phyloP scores from a whole-genome alignment of 1,284 basidiomycete genomes.

The Ceratobasidium sp. region DNA sequence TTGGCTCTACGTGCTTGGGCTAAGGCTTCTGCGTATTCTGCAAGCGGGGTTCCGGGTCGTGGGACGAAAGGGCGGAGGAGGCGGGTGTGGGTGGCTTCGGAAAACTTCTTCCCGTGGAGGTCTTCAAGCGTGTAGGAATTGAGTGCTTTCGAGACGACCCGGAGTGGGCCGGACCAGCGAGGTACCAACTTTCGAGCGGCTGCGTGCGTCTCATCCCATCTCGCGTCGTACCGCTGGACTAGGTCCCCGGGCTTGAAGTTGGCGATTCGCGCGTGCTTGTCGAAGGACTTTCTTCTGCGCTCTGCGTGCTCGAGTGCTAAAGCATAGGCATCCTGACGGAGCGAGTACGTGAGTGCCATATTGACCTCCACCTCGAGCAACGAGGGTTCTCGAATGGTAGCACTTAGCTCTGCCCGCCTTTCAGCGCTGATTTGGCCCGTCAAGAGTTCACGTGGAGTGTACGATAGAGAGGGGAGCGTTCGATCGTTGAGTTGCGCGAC shows the following conservation, averaged over 20 bases:
- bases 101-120: conserved; percentile 2
- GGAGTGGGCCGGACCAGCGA: conserved; percentile 32
- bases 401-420: background rate
- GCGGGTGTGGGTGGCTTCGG: background rate
- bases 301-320: conserved; percentile 20
- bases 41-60: background rate
- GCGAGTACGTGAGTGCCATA: conserved; percentile 36
- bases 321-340: conserved; percentile 23
- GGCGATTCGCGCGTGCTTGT: conserved; percentile 9
- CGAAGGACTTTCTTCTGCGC: conserved; percentile 26
- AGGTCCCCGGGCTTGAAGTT: conserved; percentile 32
- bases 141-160: background rate
- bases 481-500: conserved; percentile 40
- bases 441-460: conserved; percentile 40
- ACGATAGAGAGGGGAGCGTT: conserved; percentile 35
- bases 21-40: background rate
- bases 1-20: too few species aligned
- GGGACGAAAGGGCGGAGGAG: background rate
- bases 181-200: conserved; percentile 36
- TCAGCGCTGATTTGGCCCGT: conserved; percentile 29
- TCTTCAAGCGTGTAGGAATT: conserved; percentile 33
- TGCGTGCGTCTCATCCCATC: conserved; percentile 30
- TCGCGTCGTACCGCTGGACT: conserved; percentile 38
- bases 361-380: conserved; percentile 30
- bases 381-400: background rate